Conservation (phyloP, 1,139 yeast species). For the Pichia sp. region DNA sequence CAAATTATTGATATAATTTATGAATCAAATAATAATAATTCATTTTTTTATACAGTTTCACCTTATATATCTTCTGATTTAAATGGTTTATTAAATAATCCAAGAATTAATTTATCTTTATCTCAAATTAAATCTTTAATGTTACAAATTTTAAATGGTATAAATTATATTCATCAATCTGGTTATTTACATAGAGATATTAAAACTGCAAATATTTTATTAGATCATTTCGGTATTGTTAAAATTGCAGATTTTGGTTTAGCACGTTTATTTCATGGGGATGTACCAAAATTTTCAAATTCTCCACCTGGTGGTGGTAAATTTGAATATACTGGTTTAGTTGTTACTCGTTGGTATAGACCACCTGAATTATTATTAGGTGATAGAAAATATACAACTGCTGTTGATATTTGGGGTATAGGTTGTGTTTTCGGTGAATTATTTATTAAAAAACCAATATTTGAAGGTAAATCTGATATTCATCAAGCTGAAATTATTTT, state of each 20-base stretch:
- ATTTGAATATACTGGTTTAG: conserved; percentile 76
- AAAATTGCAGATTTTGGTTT: conserved; percentile 93
- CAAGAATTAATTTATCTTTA: conserved; percentile 52
- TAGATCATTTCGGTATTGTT: conserved; percentile 68
- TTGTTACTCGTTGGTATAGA: conserved; percentile 95
- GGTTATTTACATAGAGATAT: conserved; percentile 81
- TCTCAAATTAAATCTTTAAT: conserved; percentile 79
- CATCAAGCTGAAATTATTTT: conserved; percentile 86
- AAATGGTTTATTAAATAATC: conserved; percentile 87
- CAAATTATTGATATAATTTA: conserved; percentile 79
- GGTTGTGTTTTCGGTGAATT: conserved; percentile 96
- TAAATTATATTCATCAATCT: conserved; percentile 72
- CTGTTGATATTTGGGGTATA: conserved; percentile 95
- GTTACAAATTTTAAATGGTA: conserved; percentile 71
- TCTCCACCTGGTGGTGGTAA: conserved; percentile 68
- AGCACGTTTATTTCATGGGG: conserved; percentile 75
- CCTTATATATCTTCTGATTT: conserved; percentile 93
- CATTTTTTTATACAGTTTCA: conserved; percentile 75
- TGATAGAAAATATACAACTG: conserved; percentile 79
- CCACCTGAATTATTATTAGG: conserved; percentile 91
- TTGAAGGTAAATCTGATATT: conserved; percentile 81
- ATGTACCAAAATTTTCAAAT: conserved; percentile 42
- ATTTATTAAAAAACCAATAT: conserved; percentile 71
- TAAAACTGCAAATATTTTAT: conserved; percentile 85
- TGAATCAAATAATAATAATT: conserved; percentile 42